Evolutionary conservation across 2,329 filamentous ascomycete species (phyloP).

Genomic region (Talaromyces sp.): DNA sequence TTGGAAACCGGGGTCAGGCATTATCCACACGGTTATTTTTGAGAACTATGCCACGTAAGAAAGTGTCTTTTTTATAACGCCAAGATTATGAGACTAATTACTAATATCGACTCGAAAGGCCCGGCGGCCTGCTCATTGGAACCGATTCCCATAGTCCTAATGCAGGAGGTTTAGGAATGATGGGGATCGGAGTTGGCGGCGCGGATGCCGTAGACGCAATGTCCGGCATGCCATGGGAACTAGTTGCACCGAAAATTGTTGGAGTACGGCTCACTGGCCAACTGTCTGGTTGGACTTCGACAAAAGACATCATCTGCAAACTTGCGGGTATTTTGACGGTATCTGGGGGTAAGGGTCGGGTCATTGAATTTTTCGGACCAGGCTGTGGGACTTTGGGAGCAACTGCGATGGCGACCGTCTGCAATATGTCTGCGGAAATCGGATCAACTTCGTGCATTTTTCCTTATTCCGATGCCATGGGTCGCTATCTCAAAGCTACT

Average conservation of each 20-base stretch:
- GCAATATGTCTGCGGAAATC: conserved; percentile 62
- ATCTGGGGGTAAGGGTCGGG: conserved; percentile 91
- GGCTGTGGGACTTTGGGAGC: conserved; percentile 69
- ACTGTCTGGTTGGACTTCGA: conserved; percentile 83
- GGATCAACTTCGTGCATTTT: conserved; percentile 82
- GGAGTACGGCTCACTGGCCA: conserved; percentile 90
- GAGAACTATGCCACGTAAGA: conserved; percentile 88
- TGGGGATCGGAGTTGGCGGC: conserved; percentile 92
- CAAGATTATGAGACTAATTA: neutral
- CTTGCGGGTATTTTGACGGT: conserved; percentile 94
- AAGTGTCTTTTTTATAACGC: too few species aligned
- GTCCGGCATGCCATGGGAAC: conserved; percentile 93
- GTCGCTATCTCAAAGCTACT: conserved; percentile 87
- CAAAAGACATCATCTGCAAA: conserved; percentile 97
- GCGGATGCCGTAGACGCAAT: conserved; percentile 98
- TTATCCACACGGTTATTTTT: conserved; percentile 97
- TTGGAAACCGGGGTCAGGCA: conserved; percentile 97
- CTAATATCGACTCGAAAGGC: conserved; percentile 38
- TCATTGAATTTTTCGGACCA: conserved; percentile 55
- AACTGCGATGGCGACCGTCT: conserved; percentile 84
- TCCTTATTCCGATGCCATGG: conserved; percentile 97
- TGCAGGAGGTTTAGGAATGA: conserved; percentile 90
- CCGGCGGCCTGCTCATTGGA: conserved; percentile 92
- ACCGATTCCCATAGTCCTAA: conserved; percentile 98
- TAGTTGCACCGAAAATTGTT: conserved; percentile 95